Conservation (phyloP, 78 protist species). For the slime mould (Dictyostelium discoideum) region DNA sequence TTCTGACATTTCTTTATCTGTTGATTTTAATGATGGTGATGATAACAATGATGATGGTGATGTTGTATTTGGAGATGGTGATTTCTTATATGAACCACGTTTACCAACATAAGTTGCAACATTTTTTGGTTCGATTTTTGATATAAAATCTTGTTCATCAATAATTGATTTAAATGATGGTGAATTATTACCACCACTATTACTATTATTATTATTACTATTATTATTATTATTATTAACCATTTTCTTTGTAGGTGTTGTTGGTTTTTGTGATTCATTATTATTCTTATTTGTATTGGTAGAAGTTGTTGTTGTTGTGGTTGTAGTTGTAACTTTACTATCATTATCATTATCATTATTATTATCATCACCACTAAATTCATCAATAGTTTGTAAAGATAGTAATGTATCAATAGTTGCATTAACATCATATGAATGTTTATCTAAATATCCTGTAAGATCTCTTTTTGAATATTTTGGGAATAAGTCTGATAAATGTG, state of each 20-base stretch:
- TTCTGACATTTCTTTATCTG: neutral
- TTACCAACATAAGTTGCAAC: neutral
- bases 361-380: neutral
- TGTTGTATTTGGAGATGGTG: neutral
- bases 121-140: neutral
- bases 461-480: conserved; percentile 10
- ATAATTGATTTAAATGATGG: neutral
- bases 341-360: too few relatives aligned
- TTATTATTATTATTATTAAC: neutral
- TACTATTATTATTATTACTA: too few relatives aligned
- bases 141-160: neutral
- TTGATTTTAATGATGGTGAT: neutral
- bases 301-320: neutral
- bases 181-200: neutral
- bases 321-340: neutral
- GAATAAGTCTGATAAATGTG: neutral
- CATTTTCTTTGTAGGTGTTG: neutral
- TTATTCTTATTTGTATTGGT: neutral
- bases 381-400: neutral
- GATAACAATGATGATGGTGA: neutral
- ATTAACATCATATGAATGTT: neutral
- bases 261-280: neutral
- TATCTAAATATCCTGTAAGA: neutral
- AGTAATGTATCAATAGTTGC: neutral
- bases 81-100: neutral